Base-by-base conservation (phyloP, 768 basidiomycete genomes). In the Leccinum barrowsii region DNA sequence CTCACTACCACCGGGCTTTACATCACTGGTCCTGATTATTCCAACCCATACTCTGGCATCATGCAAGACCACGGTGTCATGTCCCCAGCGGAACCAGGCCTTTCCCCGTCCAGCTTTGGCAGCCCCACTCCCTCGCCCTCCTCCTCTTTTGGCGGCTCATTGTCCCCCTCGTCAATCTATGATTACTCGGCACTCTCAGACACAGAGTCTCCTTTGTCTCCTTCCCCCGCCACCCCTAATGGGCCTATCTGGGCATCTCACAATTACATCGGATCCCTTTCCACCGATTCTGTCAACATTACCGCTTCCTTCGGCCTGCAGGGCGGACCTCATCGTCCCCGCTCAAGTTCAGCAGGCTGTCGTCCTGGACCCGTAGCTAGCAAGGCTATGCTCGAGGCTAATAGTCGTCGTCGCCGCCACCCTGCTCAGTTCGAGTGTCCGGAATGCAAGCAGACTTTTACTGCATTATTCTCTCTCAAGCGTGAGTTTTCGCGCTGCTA, bases 351-450 rank as follows among this genome's bases (percentile, higher is more conserved):
- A 0, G 50, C 64, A 4, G 48, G 57, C 2, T n/a, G 52, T 15
- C 65, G 59, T 17, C 60, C 10, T 8, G 59, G 62, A 8, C 61
- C 66, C 1, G 71, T 73, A 3, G 73, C 71, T 0, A 73, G 70
- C 50, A 72, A 63, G 55, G 71, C 71, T 0, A 73, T 74, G 73
- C 62, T 71, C 2, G 67, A 72, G 22, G 71, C 71, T 0, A 73
- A 73, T 22, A 55, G 65, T 52, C 63, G 69, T 1, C 73, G 71
- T 17, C 73, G 71, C 11, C 64, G 67, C 26, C 73, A 73, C 52
- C 61, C 66, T 3, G 58, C 73, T 17, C 61, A 59, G 8, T 64
- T 63, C 7, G 1, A 0, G 2, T 73, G 71, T 13, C 5, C 21
- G 0, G 61, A 64, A 0, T 73, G 71, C 40, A 13, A 19, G 0